Evolutionary conservation across 2,329 filamentous ascomycete genomes (phyloP), one percentile per base, ranked within the genome.

Genomic region (Proliferodiscus dingleyae): DNA sequence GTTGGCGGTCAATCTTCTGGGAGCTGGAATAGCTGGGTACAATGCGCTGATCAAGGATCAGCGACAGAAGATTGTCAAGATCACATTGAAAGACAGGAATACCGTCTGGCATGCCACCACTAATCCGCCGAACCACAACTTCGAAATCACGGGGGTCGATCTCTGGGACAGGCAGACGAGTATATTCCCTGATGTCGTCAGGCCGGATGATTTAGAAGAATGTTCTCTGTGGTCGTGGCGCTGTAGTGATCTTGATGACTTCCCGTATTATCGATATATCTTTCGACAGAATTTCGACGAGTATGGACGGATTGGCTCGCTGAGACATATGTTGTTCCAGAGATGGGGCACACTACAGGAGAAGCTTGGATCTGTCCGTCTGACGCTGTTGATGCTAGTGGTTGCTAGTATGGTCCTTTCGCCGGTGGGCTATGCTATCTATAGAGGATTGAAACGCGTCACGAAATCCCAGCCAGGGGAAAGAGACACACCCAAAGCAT

Each of bases 181-280:
- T 8, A 11, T 18, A 5, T 43, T 26, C 24, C 24, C 24, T 6
- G 11, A 26, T 26, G 24, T 11, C 19, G 19, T 16, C n/a, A 11
- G 9, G 11, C 39, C 45, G 1, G 34, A 36, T 4, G 37, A 43
- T 21, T 24, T 56, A 4, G 45, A 40, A 39, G 18, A 41, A 45
- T 56, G 54, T 32, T 39, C 43, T 4, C 33, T 48, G 23, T 48
- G 38, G 45, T 53, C 52, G 3, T 56, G 52, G 54, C 46, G 43
- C 8, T 56, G 54, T 37, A 36, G 41, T 1, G 52, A 56, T 34
- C 45, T 51, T 18, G 47, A 45, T 8, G 28, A 47, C 11, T 45
- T 45, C 40, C 50, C 52, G 1, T 53, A 43, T 42, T 56, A 53
- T 40, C 38, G 47, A 36, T 56, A 54, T 47, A 43, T 56, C 38